Evolutionary conservation across 805 yeast genomes (phyloP).

Genomic region (Lipomyces orientalis): DNA sequence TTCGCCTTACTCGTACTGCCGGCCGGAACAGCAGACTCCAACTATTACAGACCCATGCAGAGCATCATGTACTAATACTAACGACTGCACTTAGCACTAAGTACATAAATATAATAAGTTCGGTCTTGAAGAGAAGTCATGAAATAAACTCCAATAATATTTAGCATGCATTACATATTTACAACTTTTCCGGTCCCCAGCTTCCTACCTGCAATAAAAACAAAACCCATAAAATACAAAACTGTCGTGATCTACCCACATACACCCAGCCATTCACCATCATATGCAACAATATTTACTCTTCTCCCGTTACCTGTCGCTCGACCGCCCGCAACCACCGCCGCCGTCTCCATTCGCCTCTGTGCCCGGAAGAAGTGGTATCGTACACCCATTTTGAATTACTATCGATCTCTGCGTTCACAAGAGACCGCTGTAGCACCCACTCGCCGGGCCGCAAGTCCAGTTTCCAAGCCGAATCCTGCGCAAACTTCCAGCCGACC

Average conservation of each 20-base stretch:
- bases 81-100: too few species aligned
- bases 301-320: slow-evolving; percentile 30
- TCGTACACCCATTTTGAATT: slow-evolving; percentile 51
- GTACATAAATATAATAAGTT: too few species aligned
- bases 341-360: slow-evolving; percentile 51
- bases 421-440: slow-evolving; percentile 54
- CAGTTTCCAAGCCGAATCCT: slow-evolving; percentile 63
- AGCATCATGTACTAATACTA: too few species aligned
- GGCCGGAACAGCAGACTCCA: background rate
- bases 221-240: background rate
- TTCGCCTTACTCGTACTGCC: background rate
- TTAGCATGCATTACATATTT: background rate
- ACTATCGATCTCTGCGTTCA: slow-evolving; percentile 40
- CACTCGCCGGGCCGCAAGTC: slow-evolving; percentile 62
- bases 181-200: background rate
- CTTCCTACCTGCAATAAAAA: background rate
- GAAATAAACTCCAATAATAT: background rate
- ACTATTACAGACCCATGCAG: too few species aligned
- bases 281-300: background rate
- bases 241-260: background rate
- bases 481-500: slow-evolving; percentile 72
- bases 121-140: too few species aligned
- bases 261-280: background rate
- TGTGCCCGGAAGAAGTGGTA: slow-evolving; percentile 35
- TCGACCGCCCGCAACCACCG: slow-evolving; percentile 48